Percentiles rank a stretch among this genome's conserved stretches.
These are phyloP conservation scores for Amanita polypyramis DNA, from an alignment of 768 basidiomycete genomes.

Conservation along the genomic window DNA sequence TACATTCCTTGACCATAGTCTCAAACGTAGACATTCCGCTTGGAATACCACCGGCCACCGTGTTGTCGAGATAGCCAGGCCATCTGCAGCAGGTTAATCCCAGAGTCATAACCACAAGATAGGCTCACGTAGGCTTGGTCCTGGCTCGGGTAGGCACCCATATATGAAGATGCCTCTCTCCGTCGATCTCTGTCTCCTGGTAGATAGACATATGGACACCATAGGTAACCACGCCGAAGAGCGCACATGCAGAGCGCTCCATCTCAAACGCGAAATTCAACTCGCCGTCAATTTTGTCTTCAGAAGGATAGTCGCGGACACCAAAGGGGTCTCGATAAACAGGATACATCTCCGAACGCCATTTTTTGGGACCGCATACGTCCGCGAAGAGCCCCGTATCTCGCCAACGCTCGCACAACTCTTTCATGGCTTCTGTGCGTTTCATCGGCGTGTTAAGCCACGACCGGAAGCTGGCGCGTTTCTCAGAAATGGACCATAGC, in stretches of 20 bases:
- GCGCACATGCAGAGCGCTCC: slow-evolving; percentile 79
- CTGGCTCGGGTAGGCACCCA: slow-evolving; percentile 84
- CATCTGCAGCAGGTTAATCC: slow-evolving; percentile 33
- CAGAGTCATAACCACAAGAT: background rate
- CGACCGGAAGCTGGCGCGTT: slow-evolving; percentile 37
- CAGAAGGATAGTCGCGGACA: slow-evolving; percentile 33
- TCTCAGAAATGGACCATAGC: slow-evolving; percentile 27
- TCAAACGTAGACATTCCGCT: slow-evolving; percentile 66
- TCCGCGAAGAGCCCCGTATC: slow-evolving; percentile 50
- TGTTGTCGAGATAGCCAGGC: slow-evolving; percentile 85
- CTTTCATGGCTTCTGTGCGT: slow-evolving; percentile 52
- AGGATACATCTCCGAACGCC: slow-evolving; percentile 81
- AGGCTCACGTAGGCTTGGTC: slow-evolving; percentile 80
- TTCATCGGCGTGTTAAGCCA: slow-evolving; percentile 44
- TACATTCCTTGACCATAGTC: slow-evolving; percentile 79
- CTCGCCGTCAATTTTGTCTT: slow-evolving; percentile 20
- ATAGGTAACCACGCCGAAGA: slow-evolving; percentile 87
- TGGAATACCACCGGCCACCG: slow-evolving; percentile 86
- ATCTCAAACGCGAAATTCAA: slow-evolving; percentile 76
- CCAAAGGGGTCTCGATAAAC: slow-evolving; percentile 66
- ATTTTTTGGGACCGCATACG: slow-evolving; percentile 65
- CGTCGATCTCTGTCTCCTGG: slow-evolving; percentile 27
- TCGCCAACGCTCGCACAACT: slow-evolving; percentile 69
- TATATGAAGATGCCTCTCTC: slow-evolving; percentile 36
- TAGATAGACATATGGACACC: slow-evolving; percentile 88